phyloP scores from a whole-genome alignment of 169 alveolate species.

The Cryptosporidium xiaoi region DNA sequence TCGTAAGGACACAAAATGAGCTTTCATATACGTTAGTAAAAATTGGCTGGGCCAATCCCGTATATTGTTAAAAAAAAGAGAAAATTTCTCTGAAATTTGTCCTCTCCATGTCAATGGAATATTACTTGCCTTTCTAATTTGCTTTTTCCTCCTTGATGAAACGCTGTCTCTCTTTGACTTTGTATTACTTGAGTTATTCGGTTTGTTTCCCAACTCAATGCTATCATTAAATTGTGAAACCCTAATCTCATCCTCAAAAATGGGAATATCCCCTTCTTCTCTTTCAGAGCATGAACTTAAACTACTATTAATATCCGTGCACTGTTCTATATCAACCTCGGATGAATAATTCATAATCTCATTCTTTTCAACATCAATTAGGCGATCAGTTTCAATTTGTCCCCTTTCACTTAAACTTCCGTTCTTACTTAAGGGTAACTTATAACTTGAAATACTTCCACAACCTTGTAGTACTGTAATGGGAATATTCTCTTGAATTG shows the following conservation, averaged over 20 bases:
- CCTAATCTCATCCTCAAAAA: constrained; percentile 37
- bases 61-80: constrained; percentile 5
- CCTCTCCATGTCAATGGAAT: constrained; percentile 32
- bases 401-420: background rate
- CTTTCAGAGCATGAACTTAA: constrained; percentile 23
- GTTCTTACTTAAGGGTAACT: background rate
- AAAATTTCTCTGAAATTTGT: background rate
- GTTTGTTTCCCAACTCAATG: constrained; percentile 33
- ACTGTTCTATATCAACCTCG: background rate
- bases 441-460: constrained; percentile 47
- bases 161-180: constrained; percentile 6
- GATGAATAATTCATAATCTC: background rate
- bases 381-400: background rate
- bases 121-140: background rate
- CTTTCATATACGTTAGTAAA: constrained; percentile 54
- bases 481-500: constrained; percentile 8
- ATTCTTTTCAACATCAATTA: background rate
- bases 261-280: background rate
- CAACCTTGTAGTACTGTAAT: constrained; percentile 33
- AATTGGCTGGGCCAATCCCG: constrained; percentile 61
- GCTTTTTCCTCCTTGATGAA: constrained; percentile 7
- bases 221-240: constrained; percentile 41
- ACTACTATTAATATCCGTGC: background rate
- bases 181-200: background rate
- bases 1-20: constrained; percentile 68